Conservation (phyloP, 2,329 filamentous ascomycete species). For the Stylonectria norvegica region DNA sequence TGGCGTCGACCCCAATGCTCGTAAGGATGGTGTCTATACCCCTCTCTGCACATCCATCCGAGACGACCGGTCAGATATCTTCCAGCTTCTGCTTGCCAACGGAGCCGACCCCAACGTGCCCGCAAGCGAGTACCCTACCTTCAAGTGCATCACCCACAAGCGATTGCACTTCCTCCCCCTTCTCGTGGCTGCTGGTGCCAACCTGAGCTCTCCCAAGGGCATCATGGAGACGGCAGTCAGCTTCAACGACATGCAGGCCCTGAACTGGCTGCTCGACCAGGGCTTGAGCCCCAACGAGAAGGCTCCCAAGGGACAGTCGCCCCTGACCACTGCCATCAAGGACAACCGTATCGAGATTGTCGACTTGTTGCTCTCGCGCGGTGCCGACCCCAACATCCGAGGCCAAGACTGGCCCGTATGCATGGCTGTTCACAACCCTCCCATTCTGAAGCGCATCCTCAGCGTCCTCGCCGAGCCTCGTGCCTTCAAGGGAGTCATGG, state of each 20-base stretch:
- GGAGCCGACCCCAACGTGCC: conserved; percentile 61
- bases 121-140: conserved; percentile 62
- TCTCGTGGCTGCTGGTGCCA: conserved; percentile 57
- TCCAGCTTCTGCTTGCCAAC: conserved; percentile 54
- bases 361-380: conserved; percentile 54
- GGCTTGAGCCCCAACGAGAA: conserved; percentile 60
- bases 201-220: conserved; percentile 58
- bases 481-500: conserved; percentile 63
- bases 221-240: conserved; percentile 64
- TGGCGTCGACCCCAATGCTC: conserved; percentile 58
- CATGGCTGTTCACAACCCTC: conserved; percentile 62
- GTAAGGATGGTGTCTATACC: conserved; percentile 65
- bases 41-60: conserved; percentile 66
- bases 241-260: conserved; percentile 57
- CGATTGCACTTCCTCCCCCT: conserved; percentile 58
- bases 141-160: conserved; percentile 66
- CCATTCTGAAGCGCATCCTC: conserved; percentile 57
- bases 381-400: conserved; percentile 59
- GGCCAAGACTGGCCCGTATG: conserved; percentile 69
- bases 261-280: conserved; percentile 59
- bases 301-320: conserved; percentile 54
- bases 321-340: conserved; percentile 63
- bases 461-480: conserved; percentile 55
- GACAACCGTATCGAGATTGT: conserved; percentile 58
- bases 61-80: conserved; percentile 60